These are phyloP conservation scores for Cyberlindnera mrakii DNA, from an alignment of 805 yeast genomes.

Conservation along the genomic window DNA sequence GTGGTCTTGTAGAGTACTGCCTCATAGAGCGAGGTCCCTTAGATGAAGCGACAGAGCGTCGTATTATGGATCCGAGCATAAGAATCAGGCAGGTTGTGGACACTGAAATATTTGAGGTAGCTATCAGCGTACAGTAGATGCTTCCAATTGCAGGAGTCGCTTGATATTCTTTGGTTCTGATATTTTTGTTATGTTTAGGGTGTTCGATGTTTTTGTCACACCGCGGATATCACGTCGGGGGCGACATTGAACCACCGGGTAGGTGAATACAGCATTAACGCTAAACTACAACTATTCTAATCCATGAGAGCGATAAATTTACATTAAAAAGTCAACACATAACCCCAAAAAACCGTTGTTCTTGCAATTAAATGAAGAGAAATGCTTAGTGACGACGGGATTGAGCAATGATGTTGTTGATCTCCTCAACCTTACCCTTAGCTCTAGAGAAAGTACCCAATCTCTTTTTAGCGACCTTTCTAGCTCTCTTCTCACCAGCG, in stretches of 20 bases:
- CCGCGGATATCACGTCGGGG: too few species aligned
- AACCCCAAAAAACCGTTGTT: conserved; percentile 4
- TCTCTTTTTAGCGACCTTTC: conserved; percentile 99
- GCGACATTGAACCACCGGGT: too few species aligned
- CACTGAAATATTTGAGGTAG: too few species aligned
- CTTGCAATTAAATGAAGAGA: conserved; percentile 1
- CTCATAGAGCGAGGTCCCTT: conserved; percentile 1
- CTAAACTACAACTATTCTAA: background rate
- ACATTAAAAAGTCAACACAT: conserved; percentile 17
- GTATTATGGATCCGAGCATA: background rate
- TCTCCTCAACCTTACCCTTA: conserved; percentile 98
- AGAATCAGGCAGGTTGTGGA: background rate
- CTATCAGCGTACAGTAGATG: too few species aligned
- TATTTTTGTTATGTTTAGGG: too few species aligned
- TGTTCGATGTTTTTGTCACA: too few species aligned
- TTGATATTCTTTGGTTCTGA: too few species aligned
- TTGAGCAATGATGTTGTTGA: conserved; percentile 93
- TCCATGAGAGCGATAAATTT: conserved; percentile 16
- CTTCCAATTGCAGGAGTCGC: too few species aligned
- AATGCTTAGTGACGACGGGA: conserved; percentile 79
- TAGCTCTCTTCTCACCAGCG: conserved; percentile 99
- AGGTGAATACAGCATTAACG: background rate
- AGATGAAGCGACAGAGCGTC: background rate
- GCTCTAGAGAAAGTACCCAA: conserved; percentile 99
- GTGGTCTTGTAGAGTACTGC: conserved; percentile 11